A percentile compares a stretch with the other conserved stretches of the same genome.
Evolutionary conservation across 2,329 filamentous ascomycete genomes (phyloP).

Genomic region (Didymella segeticola): DNA sequence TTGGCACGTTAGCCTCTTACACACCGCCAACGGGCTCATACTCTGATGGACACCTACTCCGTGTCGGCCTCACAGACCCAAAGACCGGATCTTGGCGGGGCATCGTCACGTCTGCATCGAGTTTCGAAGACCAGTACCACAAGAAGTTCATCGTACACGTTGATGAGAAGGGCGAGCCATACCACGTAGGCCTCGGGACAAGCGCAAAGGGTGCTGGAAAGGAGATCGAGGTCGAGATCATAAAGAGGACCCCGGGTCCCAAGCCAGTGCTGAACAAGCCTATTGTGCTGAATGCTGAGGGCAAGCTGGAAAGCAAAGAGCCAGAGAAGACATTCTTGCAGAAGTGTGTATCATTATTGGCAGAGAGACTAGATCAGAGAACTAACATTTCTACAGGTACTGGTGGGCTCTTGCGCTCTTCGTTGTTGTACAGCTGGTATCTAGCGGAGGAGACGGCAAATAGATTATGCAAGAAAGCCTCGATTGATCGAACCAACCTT

Average conservation of each 20-base stretch:
- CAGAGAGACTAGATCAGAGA: neutral
- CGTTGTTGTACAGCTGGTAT: constrained; percentile 54
- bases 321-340: constrained; percentile 59
- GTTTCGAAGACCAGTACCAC: constrained; percentile 51
- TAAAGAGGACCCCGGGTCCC: constrained; percentile 48
- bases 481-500: neutral
- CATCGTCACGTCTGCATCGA: constrained; percentile 54
- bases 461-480: neutral
- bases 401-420: constrained; percentile 60
- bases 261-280: constrained; percentile 59
- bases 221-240: constrained; percentile 52
- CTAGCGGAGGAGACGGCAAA: constrained; percentile 48
- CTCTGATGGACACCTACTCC: constrained; percentile 49
- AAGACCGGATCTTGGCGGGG: constrained; percentile 51
- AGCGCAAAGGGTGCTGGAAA: constrained; percentile 41
- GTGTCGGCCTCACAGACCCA: constrained; percentile 53
- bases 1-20: constrained; percentile 45
- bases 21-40: constrained; percentile 46
- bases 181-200: constrained; percentile 54
- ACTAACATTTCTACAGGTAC: constrained; percentile 48
- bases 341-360: constrained; percentile 51
- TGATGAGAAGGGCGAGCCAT: constrained; percentile 52
- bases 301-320: constrained; percentile 56
- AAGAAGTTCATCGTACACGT: constrained; percentile 55
- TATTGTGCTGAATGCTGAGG: constrained; percentile 62